Base-by-base conservation (phyloP, 257 asterid species). In the Perilla frutescens region DNA sequence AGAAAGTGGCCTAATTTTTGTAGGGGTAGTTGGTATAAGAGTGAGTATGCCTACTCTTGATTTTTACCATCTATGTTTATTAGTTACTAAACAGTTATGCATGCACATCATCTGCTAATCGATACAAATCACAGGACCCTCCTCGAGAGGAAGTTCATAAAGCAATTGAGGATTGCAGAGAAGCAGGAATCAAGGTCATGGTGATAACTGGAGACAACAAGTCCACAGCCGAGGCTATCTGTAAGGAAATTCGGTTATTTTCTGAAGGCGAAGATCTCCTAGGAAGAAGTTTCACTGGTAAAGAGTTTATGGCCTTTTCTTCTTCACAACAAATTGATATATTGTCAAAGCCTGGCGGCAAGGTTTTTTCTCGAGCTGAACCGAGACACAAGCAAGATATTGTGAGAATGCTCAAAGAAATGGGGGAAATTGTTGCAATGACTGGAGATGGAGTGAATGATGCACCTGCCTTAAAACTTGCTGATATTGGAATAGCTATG, bases 371-470 rank as follows among this genome's bases (percentile, higher is more conserved):
- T 59, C 80, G 98, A 73, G 96, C 97, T 12, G 98, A 93, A 78
- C 98, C 98, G 20, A 83, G 81, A 73, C 98, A 93, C 77, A 93
- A 93, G 79, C 98, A 93, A 75, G 96, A 93, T 49, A 91, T 93
- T 32, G 97, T 93, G 70, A 81, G 97, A 84, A 79, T 91, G 83
- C 88, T 93, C 34, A 91, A 91, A 82, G 96, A 87, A 43, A 83
- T 83, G 85, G 96, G 91, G 3, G 97, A 91, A 80, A 71, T 93
- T 45, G 98, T 93, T 79, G 97, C 98, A 9, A 93, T 93, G 97
- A 93, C 97, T 41, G 98, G 98, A 37, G 98, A 93, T 76, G 98
- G 98, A 13, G 96, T 93, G 44, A 93, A 91, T 76, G 98, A 93
- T 84, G 98, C 98, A 53, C 98, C 98, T 48, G 97, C 98, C 3